Evolutionary conservation across 371 early-diverging fungal species (phyloP), one percentile per base, ranked within the genome.

Genomic region (Choanephora cucurbitarum): DNA sequence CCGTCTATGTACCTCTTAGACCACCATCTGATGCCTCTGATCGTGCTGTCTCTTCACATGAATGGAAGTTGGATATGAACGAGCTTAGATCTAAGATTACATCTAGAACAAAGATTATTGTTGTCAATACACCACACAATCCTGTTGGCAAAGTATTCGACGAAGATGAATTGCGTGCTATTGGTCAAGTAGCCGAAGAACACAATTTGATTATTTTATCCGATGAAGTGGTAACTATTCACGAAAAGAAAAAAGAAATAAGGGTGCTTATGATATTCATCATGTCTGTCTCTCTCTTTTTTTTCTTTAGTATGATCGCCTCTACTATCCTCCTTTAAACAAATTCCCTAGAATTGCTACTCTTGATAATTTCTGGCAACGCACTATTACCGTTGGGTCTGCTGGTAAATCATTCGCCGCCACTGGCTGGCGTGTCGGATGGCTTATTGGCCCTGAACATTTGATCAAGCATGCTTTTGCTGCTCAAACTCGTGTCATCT

Each of bases 381-480:
- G 96, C 43, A 97, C 98, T 0, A 82, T 97, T 37, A 94, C 96
- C 0, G 87, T 96, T 9, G 95, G 96, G n/a, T 90, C 91, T 22
- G 91, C 86, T 32, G 98, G 98, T 49, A 97, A 97, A 70, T 87
- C 90, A 54, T 94, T 96, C 75, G 94, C 95, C 19, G 91, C 94
- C 7, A 97, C 98, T 1, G 98, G 98, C 18, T 97, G 98, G 98
- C 92, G 96, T 59, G 83, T 97, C 19, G 98, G 98, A 43, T 97
- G 97, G 97, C 69, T 89, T 41, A 83, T 95, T 47, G 97, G 92
- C 8, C 91, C 93, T 23, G 83, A 80, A 21, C 75, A 83, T 18
- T 61, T 96, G 41, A 81, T 92, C 50, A 79, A 88, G 32, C 79
- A 91, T 13, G 81, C 89, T 0, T 83, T 94, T 71, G 83, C 92